Percentiles rank a stretch among this genome's conserved stretches.
These are phyloP conservation scores for Tulasnella sp. DNA, from an alignment of 768 basidiomycete species.

Conservation along the genomic window DNA sequence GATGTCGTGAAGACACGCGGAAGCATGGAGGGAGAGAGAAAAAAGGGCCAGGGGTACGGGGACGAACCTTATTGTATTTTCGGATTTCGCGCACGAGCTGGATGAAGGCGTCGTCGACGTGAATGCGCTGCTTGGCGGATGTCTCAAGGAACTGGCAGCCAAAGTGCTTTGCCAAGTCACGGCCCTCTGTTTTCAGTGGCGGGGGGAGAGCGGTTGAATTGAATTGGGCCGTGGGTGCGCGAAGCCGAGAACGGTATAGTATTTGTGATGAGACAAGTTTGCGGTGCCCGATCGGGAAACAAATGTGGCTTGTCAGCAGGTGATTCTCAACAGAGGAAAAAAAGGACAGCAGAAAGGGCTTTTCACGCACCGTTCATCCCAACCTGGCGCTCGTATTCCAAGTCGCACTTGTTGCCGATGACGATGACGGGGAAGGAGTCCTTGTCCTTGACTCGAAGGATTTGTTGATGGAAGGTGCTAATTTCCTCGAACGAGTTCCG, in stretches of 20 bases:
- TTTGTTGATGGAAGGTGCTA: constrained; percentile 44
- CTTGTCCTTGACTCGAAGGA: constrained; percentile 45
- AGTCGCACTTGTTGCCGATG: constrained; percentile 46
- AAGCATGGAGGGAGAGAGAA: constrained; percentile 1
- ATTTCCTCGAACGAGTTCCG: constrained; percentile 47
- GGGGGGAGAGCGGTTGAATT: neutral
- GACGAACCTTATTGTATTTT: constrained; percentile 80
- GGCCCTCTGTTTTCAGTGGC: constrained; percentile 68
- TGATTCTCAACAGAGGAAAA: neutral
- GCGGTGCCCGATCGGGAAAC: neutral
- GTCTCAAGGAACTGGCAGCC: constrained; percentile 94
- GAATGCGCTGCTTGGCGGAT: constrained; percentile 93
- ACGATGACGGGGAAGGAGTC: constrained; percentile 46
- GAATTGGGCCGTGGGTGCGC: neutral
- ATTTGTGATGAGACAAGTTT: constrained; percentile 11
- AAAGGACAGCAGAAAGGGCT: neutral
- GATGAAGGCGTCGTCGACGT: constrained; percentile 93
- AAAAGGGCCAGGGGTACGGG: constrained; percentile 29
- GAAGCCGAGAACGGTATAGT: constrained; percentile 9
- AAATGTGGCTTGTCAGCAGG: constrained; percentile 18
- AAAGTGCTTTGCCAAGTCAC: constrained; percentile 91
- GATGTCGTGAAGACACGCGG: neutral
- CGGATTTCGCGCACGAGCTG: constrained; percentile 91
- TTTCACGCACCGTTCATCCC: constrained; percentile 41
- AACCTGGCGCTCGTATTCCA: constrained; percentile 42